A percentile compares a stretch with the other conserved stretches of the same genome.
Evolutionary conservation across 2,329 filamentous ascomycete species (phyloP).

Genomic region (Emydomyces testavorans): DNA sequence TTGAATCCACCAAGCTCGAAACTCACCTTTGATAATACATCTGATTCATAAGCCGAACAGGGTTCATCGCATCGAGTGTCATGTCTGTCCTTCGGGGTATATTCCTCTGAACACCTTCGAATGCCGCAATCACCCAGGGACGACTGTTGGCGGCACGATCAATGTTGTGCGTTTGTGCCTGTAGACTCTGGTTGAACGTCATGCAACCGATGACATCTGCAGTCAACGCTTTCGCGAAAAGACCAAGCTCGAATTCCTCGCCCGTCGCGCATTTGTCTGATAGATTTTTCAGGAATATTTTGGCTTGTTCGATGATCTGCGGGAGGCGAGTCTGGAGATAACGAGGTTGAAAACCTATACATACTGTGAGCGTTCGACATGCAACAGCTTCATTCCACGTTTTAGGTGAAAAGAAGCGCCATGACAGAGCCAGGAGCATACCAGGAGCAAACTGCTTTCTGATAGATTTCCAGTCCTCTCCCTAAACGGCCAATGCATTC

Average conservation of each 20-base stretch:
- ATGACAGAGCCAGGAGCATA: neutral
- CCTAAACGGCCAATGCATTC: neutral
- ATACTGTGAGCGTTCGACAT: too few relatives aligned
- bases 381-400: neutral
- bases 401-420: neutral
- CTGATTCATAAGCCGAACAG: neutral
- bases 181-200: conserved; percentile 18
- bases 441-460: conserved; percentile 1
- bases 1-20: too few relatives aligned
- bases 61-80: neutral
- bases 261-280: neutral
- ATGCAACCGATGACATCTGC: conserved; percentile 20
- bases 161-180: neutral
- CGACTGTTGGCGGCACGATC: neutral
- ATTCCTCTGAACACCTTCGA: neutral
- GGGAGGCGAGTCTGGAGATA: neutral
- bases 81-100: neutral
- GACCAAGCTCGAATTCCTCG: neutral
- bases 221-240: conserved; percentile 15
- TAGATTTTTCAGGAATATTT: neutral
- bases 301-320: neutral
- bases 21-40: neutral
- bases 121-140: neutral
- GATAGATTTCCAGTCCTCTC: neutral
- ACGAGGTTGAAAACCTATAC: conserved; percentile 1